Percentiles rank a stretch among this genome's conserved stretches.
Conservation (phyloP, 164 flowering plant species). For the Chimonanthus salicifolius region DNA sequence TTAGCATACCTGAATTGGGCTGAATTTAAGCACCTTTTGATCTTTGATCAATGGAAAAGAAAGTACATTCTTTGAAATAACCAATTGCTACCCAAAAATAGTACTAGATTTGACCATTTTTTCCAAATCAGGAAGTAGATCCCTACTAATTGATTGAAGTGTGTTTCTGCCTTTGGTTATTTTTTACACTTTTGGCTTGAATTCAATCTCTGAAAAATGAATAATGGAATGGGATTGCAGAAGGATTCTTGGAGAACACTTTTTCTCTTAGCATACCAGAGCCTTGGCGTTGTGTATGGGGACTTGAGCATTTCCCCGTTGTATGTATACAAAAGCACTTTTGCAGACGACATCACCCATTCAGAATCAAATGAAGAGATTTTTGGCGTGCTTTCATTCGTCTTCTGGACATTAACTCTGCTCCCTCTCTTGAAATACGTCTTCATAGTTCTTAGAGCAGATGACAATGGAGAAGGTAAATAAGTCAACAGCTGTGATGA, state of each 20-base stretch:
- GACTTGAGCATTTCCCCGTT: constrained; percentile 84
- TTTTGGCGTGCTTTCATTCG: constrained; percentile 70
- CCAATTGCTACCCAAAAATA: too few relatives aligned
- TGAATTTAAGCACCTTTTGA: too few relatives aligned
- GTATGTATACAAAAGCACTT: constrained; percentile 83
- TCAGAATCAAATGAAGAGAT: constrained; percentile 91
- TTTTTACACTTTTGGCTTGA: neutral
- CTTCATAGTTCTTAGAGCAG: constrained; percentile 71
- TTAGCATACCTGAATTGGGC: constrained; percentile 58
- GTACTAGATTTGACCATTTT: too few relatives aligned
- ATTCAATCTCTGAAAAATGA: neutral
- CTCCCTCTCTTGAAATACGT: constrained; percentile 74
- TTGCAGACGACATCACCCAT: constrained; percentile 75
- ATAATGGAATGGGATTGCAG: constrained; percentile 29
- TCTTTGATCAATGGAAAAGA: too few relatives aligned
- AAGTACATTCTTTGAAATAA: too few relatives aligned
- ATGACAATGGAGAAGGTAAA: constrained; percentile 81
- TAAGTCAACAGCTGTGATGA: neutral
- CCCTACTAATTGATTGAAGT: too few relatives aligned
- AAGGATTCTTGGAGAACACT: constrained; percentile 71
- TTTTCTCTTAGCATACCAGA: constrained; percentile 72
- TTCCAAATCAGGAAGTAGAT: too few relatives aligned
- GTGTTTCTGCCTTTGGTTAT: neutral
- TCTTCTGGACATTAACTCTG: constrained; percentile 74
- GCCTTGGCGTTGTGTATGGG: constrained; percentile 90